Evolutionary conservation across 2,329 filamentous ascomycete species (phyloP), one percentile per base, ranked within the genome.

Genomic region (Xylaria sp.): DNA sequence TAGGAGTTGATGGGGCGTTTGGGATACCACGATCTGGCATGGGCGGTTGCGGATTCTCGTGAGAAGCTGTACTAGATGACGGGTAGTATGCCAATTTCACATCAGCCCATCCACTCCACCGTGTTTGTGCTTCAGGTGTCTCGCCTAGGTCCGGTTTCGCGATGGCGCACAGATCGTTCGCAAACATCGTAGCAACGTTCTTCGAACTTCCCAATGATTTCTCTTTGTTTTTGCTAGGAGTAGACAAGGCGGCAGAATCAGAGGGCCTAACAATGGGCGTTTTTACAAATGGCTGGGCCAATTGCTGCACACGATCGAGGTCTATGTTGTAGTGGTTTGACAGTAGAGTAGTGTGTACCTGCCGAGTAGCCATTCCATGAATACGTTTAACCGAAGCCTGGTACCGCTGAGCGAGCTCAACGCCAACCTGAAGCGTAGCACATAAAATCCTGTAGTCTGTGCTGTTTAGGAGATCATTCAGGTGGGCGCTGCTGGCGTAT

Each of bases 401-500:
- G 74, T 98, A 99, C 74, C 96, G 89, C 81, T 98, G 93, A 12
- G 96, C 95, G 69, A 99, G 85, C 78, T 95, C 92, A 48, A 95
- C 90, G 34, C 91, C 90, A 68, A 99, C 88, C 71, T 92, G 90
- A 50, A 99, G 86, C 8, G 93, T 92, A 34, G 88, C 87, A 76
- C 92, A 89, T 62, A 99, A 85, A 57, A 99, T 86, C 32, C 90
- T 88, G 65, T 95, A 85, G 27, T 92, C 94, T 2, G 93, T 95
- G 53, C 92, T 95, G 80, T 98, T 93, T 67, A 99, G 87, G 48
- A 99, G 86, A 77, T 94, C 91, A 78, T 95, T 96, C 69, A 99
- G 84, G 75, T 97, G 93, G 72, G 91, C 86, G 79, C 95, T 98
- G 83, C 96, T 99, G 69, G 92, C 93, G 79, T 98, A 99, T 75